Conservation (phyloP, 129 eudicot species). For the Kitagawia praeruptora region DNA sequence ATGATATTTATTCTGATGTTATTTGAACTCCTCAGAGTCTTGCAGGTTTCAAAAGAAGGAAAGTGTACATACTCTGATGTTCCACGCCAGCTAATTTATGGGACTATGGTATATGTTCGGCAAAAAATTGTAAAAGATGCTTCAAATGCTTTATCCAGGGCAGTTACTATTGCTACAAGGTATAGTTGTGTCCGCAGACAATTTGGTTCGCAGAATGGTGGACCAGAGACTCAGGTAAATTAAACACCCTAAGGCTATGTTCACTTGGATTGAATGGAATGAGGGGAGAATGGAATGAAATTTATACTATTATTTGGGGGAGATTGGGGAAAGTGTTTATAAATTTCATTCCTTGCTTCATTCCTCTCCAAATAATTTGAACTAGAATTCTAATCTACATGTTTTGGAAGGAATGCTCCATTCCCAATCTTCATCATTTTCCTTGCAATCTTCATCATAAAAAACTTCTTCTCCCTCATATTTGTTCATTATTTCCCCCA, state of each 20-base stretch:
- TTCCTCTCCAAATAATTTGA: too few relatives aligned
- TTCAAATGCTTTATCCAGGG: constrained; percentile 86
- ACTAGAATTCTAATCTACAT: too few relatives aligned
- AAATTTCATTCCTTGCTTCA: too few relatives aligned
- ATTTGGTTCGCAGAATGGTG: constrained; percentile 82
- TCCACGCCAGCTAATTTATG: constrained; percentile 85
- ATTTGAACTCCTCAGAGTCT: constrained; percentile 43
- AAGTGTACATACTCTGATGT: constrained; percentile 72
- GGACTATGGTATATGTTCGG: constrained; percentile 94
- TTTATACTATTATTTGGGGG: too few relatives aligned
- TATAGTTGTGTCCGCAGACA: constrained; percentile 96
- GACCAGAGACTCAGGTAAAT: constrained; percentile 90
- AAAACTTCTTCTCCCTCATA: too few relatives aligned
- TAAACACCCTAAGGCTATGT: background rate
- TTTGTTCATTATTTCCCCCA: too few relatives aligned
- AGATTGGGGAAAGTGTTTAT: too few relatives aligned
- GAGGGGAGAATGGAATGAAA: too few relatives aligned
- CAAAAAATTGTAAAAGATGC: constrained; percentile 87
- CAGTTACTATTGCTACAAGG: constrained; percentile 95
- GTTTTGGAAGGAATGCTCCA: too few relatives aligned
- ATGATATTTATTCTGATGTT: background rate
- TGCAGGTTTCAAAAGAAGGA: constrained; percentile 88
- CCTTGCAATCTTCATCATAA: too few relatives aligned
- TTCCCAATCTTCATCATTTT: too few relatives aligned
- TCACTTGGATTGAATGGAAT: too few relatives aligned